Base-by-base conservation (phyloP, 1,139 yeast genomes). In the Protomyces arabidopsidicola region DNA sequence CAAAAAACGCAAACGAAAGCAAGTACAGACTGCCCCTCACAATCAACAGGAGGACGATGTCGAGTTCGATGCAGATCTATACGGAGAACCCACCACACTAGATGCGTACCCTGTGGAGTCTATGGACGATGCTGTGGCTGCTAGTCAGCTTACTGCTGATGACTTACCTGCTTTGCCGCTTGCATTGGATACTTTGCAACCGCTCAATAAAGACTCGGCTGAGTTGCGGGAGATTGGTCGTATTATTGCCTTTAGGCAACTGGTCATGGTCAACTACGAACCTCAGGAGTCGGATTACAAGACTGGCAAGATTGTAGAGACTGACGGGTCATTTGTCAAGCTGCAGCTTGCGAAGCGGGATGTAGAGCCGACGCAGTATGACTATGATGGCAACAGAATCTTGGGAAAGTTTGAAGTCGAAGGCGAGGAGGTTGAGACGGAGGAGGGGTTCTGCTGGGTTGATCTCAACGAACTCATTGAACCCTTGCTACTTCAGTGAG, bases 351-450 rank as follows among this genome's bases (percentile, higher is more conserved):
- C 62, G 6, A 34, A 52, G 20, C 51, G 51, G 3, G 62, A 58
- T 31, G 52, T 51, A 3, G 55, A 58, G 34, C 52, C 42, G n/a
- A 38, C 56, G 27, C 42, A 51, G 52, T 58, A 58, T 34, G 62
- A 58, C 12, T 58, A 58, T 16, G 62, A 58, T 27, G 62, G 62
- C 16, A 55, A 58, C n/a, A 50, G 62, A 2, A 55, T 58, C 8
- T 56, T 55, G 14, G 62, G 62, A 4, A 48, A 48, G 8, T 58
- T 58, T 42, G 62, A 51, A 10, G 22, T 35, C 22, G 45, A 34
- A 42, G 45, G 53, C 22, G 62, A 58, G 42, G 45, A 58, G 9
- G 31, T 27, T n/a, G 57, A 53, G 35, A n/a, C 52, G n/a, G 45
- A 51, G 18, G 62, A 51, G 9, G 62, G 62, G 8, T 24, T 20